Conservation (phyloP, 2,329 filamentous ascomycete genomes). For the Clarireedia monteithiana region DNA sequence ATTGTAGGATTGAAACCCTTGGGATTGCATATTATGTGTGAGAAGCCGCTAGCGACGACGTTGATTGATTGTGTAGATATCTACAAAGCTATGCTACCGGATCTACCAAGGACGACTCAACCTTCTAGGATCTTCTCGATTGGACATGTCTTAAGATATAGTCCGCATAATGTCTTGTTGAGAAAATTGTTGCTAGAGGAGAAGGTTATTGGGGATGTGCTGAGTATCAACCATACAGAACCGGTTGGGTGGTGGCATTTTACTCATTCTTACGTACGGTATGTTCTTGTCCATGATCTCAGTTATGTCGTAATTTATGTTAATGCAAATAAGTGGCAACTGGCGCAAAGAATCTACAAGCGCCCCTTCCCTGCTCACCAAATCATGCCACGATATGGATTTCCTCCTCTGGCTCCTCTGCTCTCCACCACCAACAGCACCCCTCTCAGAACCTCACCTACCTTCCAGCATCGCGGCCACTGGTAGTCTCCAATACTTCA, state of each 20-base stretch:
- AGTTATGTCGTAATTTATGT: conserved; percentile 5
- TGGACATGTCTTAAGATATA: conserved; percentile 89
- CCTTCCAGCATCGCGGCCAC: conserved; percentile 65
- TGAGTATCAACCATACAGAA: conserved; percentile 86
- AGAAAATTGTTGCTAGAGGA: conserved; percentile 70
- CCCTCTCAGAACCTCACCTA: conserved; percentile 13
- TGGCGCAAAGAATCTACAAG: conserved; percentile 75
- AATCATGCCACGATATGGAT: conserved; percentile 95
- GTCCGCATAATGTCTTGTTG: conserved; percentile 82
- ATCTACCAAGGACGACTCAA: conserved; percentile 27
- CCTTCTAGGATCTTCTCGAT: conserved; percentile 66
- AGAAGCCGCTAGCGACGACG: conserved; percentile 84
- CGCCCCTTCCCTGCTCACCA: conserved; percentile 82
- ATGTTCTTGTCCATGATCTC: conserved; percentile 10
- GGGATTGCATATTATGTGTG: conserved; percentile 80
- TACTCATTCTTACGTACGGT: conserved; percentile 76
- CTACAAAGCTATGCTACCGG: conserved; percentile 46
- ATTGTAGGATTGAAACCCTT: conserved; percentile 64
- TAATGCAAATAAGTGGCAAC: conserved; percentile 56
- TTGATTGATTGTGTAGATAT: conserved; percentile 73
- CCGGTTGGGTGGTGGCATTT: conserved; percentile 98
- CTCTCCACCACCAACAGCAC: conserved; percentile 39
- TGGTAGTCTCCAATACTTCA: conserved; percentile 73
- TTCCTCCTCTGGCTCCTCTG: conserved; percentile 86
- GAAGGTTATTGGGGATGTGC: conserved; percentile 70